Evolutionary conservation across 2,329 filamentous ascomycete species (phyloP), one percentile per base, ranked within the genome.

Genomic region (Fusarium sp.): DNA sequence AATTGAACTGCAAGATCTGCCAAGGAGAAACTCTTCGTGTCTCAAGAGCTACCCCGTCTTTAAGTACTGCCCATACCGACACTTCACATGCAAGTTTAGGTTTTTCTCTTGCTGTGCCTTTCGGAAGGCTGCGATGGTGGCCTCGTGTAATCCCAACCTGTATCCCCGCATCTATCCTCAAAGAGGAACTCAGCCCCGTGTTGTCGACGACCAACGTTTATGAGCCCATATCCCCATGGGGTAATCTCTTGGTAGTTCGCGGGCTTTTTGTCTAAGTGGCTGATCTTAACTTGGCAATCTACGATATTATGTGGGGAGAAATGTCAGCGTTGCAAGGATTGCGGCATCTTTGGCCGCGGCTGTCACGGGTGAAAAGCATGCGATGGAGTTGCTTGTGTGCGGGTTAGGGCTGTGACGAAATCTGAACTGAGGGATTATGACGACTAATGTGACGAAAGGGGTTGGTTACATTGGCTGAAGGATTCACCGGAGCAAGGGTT

Each of bases 91-190:
- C 44, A 71, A 73, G 42, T 31, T 25, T 15, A 4, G 16, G 5
- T 35, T 23, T 42, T 42, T 41, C 25, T 42, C 33, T 10, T 44
- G 27, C 44, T 57, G 54, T 54, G 51, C 23, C 60, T 41, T 59
- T 73, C 66, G 60, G 64, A 70, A 66, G 65, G 69, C 69, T 72
- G 39, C 54, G 56, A 39, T 51, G 69, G 69, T 60, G 61, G 55
- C 61, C 70, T 73, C 70, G 66, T 73, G 66, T 71, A 67, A 73
- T 67, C 61, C 63, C 66, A 67, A 57, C 61, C 39, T 39, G 19
- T 41, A 18, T 73, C 70, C 70, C 70, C 70, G 70, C 70, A 73
- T 58, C 70, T 73, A 73, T 73, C 66, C 70, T 73, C 61, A 63
- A 73, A 60, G 16, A 67, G 70, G 70, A 73, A 73, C 66, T 63